Conservation (phyloP, 2,329 filamentous ascomycete species). For the Boeremia exigua region DNA sequence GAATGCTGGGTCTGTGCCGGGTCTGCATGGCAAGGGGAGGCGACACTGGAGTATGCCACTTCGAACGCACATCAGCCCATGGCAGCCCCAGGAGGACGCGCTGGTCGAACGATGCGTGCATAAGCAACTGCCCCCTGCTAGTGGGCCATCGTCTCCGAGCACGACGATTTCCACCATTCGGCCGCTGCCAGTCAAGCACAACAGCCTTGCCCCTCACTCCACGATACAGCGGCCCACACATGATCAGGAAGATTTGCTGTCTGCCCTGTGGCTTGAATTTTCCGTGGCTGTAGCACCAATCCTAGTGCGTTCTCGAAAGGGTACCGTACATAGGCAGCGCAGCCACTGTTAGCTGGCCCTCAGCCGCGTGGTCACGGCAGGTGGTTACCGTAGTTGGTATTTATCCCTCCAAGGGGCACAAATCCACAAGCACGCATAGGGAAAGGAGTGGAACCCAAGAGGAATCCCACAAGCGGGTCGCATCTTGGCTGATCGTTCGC, state of each 20-base stretch:
- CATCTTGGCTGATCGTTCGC: too few relatives aligned
- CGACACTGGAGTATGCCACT: conserved; percentile 5
- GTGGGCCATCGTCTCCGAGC: background rate
- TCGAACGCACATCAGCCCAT: conserved; percentile 1
- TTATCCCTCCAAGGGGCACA: too few relatives aligned
- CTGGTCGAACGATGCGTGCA: conserved; percentile 21
- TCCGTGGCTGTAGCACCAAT: background rate
- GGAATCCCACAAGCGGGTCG: too few relatives aligned
- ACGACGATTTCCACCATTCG: conserved; percentile 1
- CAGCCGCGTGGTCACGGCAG: too few relatives aligned
- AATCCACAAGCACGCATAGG: too few relatives aligned
- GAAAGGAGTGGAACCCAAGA: too few relatives aligned
- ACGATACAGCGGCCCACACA: background rate
- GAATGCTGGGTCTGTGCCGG: background rate
- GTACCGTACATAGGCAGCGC: background rate
- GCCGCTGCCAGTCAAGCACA: background rate
- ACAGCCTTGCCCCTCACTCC: background rate
- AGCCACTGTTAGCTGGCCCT: too few relatives aligned
- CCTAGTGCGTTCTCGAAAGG: too few relatives aligned
- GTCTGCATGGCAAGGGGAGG: background rate
- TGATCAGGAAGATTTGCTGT: background rate
- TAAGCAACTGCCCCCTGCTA: conserved; percentile 16
- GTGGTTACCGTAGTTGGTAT: too few relatives aligned
- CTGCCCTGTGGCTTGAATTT: background rate
- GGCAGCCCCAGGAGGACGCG: conserved; percentile 14